Base-by-base conservation (phyloP, 2,329 filamentous ascomycete species). In the Trichoderma sp. region DNA sequence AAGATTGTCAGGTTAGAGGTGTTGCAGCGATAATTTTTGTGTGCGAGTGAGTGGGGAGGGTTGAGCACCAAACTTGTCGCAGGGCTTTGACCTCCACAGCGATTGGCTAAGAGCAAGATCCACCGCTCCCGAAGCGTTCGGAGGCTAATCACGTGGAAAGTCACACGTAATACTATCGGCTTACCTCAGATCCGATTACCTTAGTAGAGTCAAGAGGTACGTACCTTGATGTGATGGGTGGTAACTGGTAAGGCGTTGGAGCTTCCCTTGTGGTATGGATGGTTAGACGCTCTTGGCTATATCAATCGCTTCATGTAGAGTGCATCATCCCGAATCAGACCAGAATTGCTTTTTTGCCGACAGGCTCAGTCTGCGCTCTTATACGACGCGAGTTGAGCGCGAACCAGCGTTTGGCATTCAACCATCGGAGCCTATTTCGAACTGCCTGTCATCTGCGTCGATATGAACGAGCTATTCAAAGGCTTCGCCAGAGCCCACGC, bases 391-490 rank as follows among this genome's bases (percentile, higher is more conserved):
- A 15, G 15, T 13, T 34, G 12, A 37, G 27, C 12, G 37, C 35
- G 10, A 45, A 25, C 25, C 27, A n/a, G 34, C 17, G n/a, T 42
- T 32, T n/a, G n/a, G 9, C 17, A 25, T 42, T 32, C 17, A n/a
- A 19, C 15, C 10, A 12, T 15, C 29, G 29, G 4, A 32, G 50
- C 52, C 52, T 12, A 19, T 15, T n/a, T 12, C 37, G 15, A 10
- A 17, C 39, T 34, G 5, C 25, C 39, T 34, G 5, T 34, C 64
- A 67, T 27, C 39, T 17, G n/a, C 34, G n/a, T 25, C 70, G 78
- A 71, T 65, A 94, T 97, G 93, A 89, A 94, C 75, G 81, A 84
- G 63, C 81, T 95, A 61, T 91, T 96, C 74, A 81, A 84, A 50
- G 88, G 92, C 69, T 97, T 97, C 77, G 87, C 86, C 66, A 81